Conservation (phyloP, 1,139 yeast species). For the Kodamaea derodonti region DNA sequence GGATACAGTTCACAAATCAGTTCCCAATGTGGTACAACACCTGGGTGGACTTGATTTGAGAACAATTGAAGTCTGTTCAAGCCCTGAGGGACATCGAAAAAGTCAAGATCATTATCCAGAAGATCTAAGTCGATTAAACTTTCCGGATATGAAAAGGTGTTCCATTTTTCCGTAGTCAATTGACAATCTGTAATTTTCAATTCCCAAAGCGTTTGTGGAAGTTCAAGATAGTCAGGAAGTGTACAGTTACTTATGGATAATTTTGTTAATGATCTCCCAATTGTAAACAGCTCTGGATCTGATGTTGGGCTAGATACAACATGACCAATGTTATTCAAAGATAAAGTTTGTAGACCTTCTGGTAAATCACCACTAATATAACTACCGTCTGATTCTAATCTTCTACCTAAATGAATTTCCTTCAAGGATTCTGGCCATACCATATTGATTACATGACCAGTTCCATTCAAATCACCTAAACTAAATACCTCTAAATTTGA, state of each 20-base stretch:
- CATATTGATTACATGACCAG: background rate
- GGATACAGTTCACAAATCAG: background rate
- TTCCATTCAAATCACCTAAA: background rate
- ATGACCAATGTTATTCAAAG: background rate
- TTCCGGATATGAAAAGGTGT: background rate
- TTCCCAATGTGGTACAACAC: background rate
- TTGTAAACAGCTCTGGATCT: background rate
- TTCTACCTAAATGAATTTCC: background rate
- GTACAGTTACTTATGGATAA: background rate
- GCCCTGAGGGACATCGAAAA: background rate
- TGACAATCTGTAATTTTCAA: background rate
- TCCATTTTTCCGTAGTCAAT: background rate
- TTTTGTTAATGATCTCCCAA: background rate
- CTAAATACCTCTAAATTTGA: background rate
- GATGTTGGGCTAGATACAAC: background rate
- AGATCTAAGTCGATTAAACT: background rate
- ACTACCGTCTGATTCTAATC: background rate
- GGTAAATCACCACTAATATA: background rate
- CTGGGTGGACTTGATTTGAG: background rate
- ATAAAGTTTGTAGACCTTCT: background rate
- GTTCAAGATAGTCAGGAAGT: background rate
- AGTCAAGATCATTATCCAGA: background rate
- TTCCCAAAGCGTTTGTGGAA: background rate
- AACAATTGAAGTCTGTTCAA: background rate
- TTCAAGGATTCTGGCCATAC: background rate